Percentiles rank a stretch among this genome's conserved stretches.
Evolutionary conservation across 2,329 filamentous ascomycete genomes (phyloP).

Genomic region (Fusarium concolor): DNA sequence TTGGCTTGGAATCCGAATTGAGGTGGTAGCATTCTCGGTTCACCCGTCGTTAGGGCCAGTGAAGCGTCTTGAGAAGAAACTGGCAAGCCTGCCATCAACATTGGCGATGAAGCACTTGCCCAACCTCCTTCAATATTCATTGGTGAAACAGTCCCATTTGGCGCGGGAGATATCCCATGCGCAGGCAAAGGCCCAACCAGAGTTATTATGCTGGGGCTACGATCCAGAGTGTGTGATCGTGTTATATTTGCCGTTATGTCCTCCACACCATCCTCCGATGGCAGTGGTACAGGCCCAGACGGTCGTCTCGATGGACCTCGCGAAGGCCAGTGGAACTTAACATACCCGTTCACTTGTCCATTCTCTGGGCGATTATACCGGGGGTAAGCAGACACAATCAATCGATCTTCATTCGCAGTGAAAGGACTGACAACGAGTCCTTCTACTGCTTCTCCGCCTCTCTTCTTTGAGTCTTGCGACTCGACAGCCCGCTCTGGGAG

Average conservation of each 20-base stretch:
- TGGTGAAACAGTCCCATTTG: constrained; percentile 10
- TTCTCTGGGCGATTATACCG: not conserved
- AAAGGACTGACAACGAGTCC: constrained; percentile 5
- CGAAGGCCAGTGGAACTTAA: constrained; percentile 20
- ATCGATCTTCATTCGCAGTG: not conserved
- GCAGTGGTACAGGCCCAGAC: constrained; percentile 7
- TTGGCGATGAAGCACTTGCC: constrained; percentile 16
- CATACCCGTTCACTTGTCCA: not conserved
- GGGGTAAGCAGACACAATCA: not conserved
- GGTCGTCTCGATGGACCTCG: constrained; percentile 29
- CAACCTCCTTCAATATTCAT: no score
- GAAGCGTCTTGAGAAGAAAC: constrained; percentile 13
- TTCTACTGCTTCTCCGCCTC: no score
- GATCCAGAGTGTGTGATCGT: constrained; percentile 4
- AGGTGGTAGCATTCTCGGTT: constrained; percentile 41
- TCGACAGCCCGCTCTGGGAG: constrained; percentile 1
- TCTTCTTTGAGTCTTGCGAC: constrained; percentile 15
- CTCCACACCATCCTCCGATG: constrained; percentile 21
- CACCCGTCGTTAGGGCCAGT: constrained; percentile 16
- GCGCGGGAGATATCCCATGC: not conserved
- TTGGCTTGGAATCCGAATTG: constrained; percentile 48
- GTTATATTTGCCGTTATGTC: constrained; percentile 26
- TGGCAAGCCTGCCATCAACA: constrained; percentile 3
- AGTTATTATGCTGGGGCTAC: not conserved
- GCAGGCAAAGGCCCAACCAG: constrained; percentile 14